phyloP scores from a whole-genome alignment of 2,329 filamentous ascomycete species.

The Cladosporium sp. region DNA sequence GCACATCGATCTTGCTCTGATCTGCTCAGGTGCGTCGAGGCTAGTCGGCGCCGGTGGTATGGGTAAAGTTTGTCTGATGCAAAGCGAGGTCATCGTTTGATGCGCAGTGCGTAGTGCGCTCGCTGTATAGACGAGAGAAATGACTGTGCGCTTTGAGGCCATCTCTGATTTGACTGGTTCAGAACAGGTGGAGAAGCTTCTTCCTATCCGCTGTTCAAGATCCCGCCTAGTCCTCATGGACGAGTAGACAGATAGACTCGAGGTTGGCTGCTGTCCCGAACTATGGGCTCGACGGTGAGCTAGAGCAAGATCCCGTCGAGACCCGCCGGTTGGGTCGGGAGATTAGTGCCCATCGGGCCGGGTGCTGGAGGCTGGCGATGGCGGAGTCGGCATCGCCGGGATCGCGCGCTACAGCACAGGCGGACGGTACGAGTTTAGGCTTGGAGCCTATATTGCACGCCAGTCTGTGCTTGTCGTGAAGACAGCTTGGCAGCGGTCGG shows the following conservation, averaged over 20 bases:
- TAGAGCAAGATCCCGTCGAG: constrained; percentile 1
- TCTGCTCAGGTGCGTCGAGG: background rate
- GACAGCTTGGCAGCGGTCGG: constrained; percentile 8
- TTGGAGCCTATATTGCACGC: background rate
- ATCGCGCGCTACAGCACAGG: background rate
- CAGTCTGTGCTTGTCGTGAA: constrained; percentile 5
- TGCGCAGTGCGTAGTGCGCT: background rate
- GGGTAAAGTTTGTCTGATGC: background rate
- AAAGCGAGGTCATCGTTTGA: background rate
- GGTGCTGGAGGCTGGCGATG: background rate
- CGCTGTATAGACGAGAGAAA: background rate
- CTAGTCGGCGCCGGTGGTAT: background rate
- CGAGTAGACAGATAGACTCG: background rate
- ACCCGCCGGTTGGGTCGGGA: constrained; percentile 3
- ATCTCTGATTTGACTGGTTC: too few relatives aligned
- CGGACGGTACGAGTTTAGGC: background rate
- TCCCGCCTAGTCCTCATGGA: background rate
- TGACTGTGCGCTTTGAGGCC: background rate
- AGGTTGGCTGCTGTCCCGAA: constrained; percentile 5
- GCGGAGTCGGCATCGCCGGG: background rate
- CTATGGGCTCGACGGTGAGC: background rate
- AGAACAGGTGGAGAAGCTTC: too few relatives aligned
- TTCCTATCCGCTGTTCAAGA: too few relatives aligned
- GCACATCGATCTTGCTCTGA: background rate
- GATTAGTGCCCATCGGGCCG: background rate